phyloP scores from a whole-genome alignment of 2,329 filamentous ascomycete species.

The Aureobasidium namibiae region DNA sequence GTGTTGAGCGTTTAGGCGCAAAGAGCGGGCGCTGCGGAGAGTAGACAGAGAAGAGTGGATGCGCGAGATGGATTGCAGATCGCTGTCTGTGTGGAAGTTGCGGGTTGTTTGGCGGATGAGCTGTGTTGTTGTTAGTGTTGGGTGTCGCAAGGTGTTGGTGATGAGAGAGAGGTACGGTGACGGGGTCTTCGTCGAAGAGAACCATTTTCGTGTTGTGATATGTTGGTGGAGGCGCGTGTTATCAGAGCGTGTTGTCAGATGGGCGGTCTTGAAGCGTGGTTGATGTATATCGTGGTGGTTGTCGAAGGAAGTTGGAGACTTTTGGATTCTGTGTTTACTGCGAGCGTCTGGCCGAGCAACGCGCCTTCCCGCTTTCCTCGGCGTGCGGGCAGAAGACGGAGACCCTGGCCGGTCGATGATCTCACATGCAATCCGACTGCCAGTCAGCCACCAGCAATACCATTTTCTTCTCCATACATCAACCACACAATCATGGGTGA shows the following conservation, averaged over 20 bases:
- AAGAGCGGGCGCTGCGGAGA: conserved; percentile 73
- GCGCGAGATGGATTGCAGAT: conserved; percentile 75
- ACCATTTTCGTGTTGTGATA: conserved; percentile 45
- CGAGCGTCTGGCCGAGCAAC: not conserved
- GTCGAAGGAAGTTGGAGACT: not conserved
- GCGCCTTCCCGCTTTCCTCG: not conserved
- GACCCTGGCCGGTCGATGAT: conserved; percentile 7
- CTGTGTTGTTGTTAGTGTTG: conserved; percentile 36
- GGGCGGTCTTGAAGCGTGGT: not conserved
- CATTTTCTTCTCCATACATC: not conserved
- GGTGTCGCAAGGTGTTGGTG: conserved; percentile 3
- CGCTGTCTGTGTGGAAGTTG: conserved; percentile 90
- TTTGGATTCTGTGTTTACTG: not conserved
- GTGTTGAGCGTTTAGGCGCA: conserved; percentile 49
- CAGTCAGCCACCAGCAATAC: not conserved
- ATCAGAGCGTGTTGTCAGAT: not conserved
- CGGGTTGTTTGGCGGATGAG: conserved; percentile 85
- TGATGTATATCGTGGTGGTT: not conserved
- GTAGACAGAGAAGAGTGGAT: conserved; percentile 76
- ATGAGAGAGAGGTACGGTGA: conserved; percentile 51
- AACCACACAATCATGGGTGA: conserved; percentile 29
- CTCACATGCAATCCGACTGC: conserved; percentile 5
- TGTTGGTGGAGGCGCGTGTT: too few relatives aligned
- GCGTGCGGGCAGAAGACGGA: not conserved
- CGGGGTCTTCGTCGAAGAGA: conserved; percentile 90